Conservation (phyloP, 805 yeast species). For the Lipomyces yamanashiensis region DNA sequence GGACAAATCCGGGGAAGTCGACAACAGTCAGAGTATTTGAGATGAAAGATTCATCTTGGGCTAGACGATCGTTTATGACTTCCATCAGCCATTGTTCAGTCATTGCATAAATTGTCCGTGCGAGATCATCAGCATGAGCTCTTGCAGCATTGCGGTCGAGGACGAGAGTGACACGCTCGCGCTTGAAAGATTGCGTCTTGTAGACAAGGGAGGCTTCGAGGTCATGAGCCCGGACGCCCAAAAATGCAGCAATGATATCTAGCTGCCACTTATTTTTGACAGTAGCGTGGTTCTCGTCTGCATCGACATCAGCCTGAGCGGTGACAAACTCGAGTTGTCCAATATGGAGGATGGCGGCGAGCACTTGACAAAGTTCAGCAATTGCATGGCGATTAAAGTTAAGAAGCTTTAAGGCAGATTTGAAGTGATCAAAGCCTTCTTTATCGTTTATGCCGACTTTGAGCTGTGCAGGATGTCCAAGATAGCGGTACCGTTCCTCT, state of each 20-base stretch:
- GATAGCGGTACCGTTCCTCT: slow-evolving; percentile 50
- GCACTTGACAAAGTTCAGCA: slow-evolving; percentile 55
- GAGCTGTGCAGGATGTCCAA: slow-evolving; percentile 51
- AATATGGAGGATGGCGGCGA: slow-evolving; percentile 51
- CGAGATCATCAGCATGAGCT: slow-evolving; percentile 50
- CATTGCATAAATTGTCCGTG: slow-evolving; percentile 49
- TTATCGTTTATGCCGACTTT: slow-evolving; percentile 55
- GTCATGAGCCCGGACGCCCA: slow-evolving; percentile 49
- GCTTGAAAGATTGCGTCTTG: slow-evolving; percentile 46
- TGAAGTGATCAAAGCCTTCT: slow-evolving; percentile 53
- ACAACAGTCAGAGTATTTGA: slow-evolving; percentile 46
- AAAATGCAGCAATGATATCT: slow-evolving; percentile 46
- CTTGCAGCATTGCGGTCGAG: slow-evolving; percentile 50
- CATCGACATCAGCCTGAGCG: slow-evolving; percentile 43
- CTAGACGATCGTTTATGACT: slow-evolving; percentile 45
- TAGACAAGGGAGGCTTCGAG: slow-evolving; percentile 47
- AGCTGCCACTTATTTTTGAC: slow-evolving; percentile 41
- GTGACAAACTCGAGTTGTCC: slow-evolving; percentile 50
- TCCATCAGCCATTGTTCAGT: slow-evolving; percentile 49
- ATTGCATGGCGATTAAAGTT: slow-evolving; percentile 55
- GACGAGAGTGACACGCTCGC: slow-evolving; percentile 50
- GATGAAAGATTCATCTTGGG: slow-evolving; percentile 42
- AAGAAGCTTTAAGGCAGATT: slow-evolving; percentile 55
- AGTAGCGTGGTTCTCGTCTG: slow-evolving; percentile 31
- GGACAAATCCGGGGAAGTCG: slow-evolving; percentile 51